These are phyloP conservation scores for Chlorella sorokiniana DNA, from an alignment of 139 green algal genomes.

Conservation along the genomic window DNA sequence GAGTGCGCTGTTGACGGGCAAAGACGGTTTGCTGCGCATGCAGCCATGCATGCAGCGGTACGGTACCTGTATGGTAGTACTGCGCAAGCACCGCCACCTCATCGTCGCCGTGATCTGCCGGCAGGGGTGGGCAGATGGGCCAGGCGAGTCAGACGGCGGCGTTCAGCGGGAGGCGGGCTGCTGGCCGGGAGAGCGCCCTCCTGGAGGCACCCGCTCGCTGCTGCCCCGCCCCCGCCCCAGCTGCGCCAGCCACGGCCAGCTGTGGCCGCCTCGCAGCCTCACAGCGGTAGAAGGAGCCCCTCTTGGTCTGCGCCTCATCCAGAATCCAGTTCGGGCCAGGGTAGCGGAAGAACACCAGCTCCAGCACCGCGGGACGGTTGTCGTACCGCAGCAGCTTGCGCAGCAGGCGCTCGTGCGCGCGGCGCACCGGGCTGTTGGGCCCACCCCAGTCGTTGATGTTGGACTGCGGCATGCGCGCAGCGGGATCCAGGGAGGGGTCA, in stretches of 20 bases:
- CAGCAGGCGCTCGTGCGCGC: slow-evolving; percentile 1
- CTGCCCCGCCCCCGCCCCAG: too few species aligned
- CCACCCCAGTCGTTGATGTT: background rate
- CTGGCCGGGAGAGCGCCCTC: too few species aligned
- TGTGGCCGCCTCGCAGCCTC: too few species aligned
- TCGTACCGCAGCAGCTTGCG: background rate
- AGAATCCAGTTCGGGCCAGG: background rate
- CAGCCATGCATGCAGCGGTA: background rate
- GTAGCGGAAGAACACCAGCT: slow-evolving; percentile 3
- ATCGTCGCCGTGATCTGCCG: background rate
- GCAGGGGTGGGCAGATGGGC: background rate
- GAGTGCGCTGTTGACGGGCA: too few species aligned
- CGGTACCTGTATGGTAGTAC: slow-evolving; percentile 3
- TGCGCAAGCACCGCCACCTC: background rate
- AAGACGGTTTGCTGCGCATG: background rate
- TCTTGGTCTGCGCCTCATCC: background rate
- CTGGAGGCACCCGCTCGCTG: too few species aligned
- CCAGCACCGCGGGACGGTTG: background rate
- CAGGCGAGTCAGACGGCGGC: too few species aligned
- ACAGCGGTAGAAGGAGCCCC: too few species aligned
- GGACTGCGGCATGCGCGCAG: too few species aligned
- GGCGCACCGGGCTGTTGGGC: background rate
- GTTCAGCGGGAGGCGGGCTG: too few species aligned
- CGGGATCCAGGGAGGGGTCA: too few species aligned
- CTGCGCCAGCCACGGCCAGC: too few species aligned